Evolutionary conservation across 495 filamentous ascomycete species (phyloP), one percentile per base, ranked within the genome.

Genomic region (Wilcoxina mikolae): DNA sequence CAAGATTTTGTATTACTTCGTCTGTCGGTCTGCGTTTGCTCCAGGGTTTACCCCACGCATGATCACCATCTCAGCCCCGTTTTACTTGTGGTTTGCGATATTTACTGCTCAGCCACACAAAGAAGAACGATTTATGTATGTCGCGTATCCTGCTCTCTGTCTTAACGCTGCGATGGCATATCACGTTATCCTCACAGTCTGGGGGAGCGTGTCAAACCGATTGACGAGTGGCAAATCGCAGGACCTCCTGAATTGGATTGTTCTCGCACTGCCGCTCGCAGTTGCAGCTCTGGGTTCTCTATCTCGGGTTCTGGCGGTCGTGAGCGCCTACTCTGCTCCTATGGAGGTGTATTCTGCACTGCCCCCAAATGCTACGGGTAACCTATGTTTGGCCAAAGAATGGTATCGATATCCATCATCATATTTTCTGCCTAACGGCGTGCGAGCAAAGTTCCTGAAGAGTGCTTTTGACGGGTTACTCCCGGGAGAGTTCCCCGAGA

Each of bases 81-180:
- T 95, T 69, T 96, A 95, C 66, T 76, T 95, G 67, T 99, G 93
- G 93, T 76, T 96, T 23, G 78, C 68, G 4, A 90, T 96, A 52
- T 95, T 99, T 69, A 85, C 86, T 2, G 65, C 81, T 9, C 91
- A 96, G 65, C 82, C 91, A 18, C 93, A 99, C 74, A 99, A 99
- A 62, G 93, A 99, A 68, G 93, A 99, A 65, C 75, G 93, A 5
- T 99, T 99, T 72, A 96, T 99, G 88, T 96, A 94, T 67, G 90
- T 90, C 0, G 82, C 81, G 22, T 99, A 99, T 66, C 91, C 93
- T 7, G 83, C 87, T 50, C 74, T 99, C 23, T 87, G 84, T n/a
- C 74, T 96, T 24, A 91, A 91, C 69, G 90, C 90, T 11, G 85
- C 88, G n/a, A 70, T 95, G 48, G 72, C 87, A 1, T 72, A 91